A percentile compares a stretch with the other conserved stretches of the same genome.
phyloP scores from a whole-genome alignment of 2,329 filamentous ascomycete genomes.

The Scytalidium lignicola region DNA sequence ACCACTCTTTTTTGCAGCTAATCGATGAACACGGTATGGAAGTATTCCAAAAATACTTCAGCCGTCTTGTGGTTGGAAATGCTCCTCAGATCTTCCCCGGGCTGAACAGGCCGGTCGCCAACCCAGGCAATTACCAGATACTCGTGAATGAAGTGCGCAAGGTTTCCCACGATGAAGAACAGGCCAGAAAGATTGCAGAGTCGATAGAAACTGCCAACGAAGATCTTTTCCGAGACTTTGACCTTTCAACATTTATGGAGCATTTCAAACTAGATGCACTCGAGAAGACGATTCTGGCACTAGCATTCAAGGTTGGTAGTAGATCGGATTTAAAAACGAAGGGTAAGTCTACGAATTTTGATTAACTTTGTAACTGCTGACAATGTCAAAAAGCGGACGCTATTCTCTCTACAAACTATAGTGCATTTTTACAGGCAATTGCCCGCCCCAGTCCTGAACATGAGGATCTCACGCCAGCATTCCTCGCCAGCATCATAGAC shows the following conservation, averaged over 20 bases:
- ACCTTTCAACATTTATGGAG: constrained; percentile 90
- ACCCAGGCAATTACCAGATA: constrained; percentile 77
- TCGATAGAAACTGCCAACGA: constrained; percentile 86
- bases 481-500: constrained; percentile 77
- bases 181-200: constrained; percentile 88
- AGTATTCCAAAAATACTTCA: constrained; percentile 93
- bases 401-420: constrained; percentile 77
- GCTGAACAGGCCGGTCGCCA: constrained; percentile 65
- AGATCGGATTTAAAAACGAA: constrained; percentile 82
- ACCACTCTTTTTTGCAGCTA: constrained; percentile 49
- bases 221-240: constrained; percentile 92
- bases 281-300: constrained; percentile 78
- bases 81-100: constrained; percentile 85
- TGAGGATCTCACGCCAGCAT: constrained; percentile 60
- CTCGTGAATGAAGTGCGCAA: constrained; percentile 82
- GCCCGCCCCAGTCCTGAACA: constrained; percentile 60
- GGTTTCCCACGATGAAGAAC: constrained; percentile 71
- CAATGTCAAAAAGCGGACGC: constrained; percentile 62
- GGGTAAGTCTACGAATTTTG: constrained; percentile 49
- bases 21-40: constrained; percentile 99
- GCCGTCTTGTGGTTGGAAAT: constrained; percentile 87
- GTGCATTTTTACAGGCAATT: constrained; percentile 71
- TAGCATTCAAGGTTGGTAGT: constrained; percentile 81
- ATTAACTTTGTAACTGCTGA: constrained; percentile 10
- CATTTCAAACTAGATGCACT: constrained; percentile 91